A percentile compares a stretch with the other conserved stretches of the same genome.
These are phyloP conservation scores for Aspergillus ochraceoroseus DNA, from an alignment of 2,329 filamentous ascomycete genomes.

Conservation along the genomic window DNA sequence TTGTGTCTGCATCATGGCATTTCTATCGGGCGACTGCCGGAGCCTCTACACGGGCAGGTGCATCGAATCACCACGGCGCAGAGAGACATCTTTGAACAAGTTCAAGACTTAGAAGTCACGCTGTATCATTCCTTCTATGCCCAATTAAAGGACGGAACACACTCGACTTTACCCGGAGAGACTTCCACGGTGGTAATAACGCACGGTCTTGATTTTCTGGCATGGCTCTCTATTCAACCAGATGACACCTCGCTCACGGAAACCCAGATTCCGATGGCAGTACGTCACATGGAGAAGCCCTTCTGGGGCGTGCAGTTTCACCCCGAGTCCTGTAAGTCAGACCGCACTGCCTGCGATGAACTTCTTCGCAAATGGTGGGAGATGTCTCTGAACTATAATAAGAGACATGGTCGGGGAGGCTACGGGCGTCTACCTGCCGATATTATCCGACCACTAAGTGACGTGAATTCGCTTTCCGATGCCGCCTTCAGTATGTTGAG, in stretches of 20 bases:
- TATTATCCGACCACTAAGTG: conserved; percentile 20
- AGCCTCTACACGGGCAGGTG: conserved; percentile 78
- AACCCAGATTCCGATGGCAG: conserved; percentile 65
- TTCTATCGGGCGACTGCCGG: conserved; percentile 59
- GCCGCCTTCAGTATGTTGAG: conserved; percentile 47
- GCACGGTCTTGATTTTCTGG: conserved; percentile 51
- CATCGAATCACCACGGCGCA: conserved; percentile 58
- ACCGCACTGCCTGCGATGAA: conserved; percentile 51
- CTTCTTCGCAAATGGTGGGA: conserved; percentile 73
- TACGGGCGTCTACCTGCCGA: conserved; percentile 20
- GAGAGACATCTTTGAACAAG: conserved; percentile 60
- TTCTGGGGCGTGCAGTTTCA: conserved; percentile 90
- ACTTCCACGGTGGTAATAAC: conserved; percentile 1
- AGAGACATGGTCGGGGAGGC: conserved; percentile 25
- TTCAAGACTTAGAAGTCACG: conserved; percentile 62
- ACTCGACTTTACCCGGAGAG: not conserved
- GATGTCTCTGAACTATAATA: conserved; percentile 59
- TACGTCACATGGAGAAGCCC: conserved; percentile 62
- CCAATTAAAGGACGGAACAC: conserved; percentile 35
- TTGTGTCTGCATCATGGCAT: conserved; percentile 66
- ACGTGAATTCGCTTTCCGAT: conserved; percentile 25
- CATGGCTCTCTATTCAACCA: conserved; percentile 54
- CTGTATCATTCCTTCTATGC: conserved; percentile 67
- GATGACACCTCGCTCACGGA: conserved; percentile 26
- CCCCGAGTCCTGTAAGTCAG: conserved; percentile 81